These are phyloP conservation scores for Malbranchea cinnamomea DNA, from an alignment of 2,329 filamentous ascomycete species.

Conservation along the genomic window DNA sequence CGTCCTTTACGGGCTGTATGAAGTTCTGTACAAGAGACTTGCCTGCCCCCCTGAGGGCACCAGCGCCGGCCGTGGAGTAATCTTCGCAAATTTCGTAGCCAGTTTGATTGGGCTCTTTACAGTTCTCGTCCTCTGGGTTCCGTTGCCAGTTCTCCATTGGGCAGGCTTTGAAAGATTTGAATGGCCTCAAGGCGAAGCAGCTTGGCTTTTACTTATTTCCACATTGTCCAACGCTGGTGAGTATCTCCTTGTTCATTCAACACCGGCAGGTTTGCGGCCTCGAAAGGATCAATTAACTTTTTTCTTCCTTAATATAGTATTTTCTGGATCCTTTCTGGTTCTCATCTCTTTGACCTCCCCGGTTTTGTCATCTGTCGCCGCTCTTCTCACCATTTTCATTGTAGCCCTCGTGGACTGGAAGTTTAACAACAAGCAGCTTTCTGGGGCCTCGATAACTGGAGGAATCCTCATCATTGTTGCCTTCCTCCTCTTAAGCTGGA, in stretches of 20 bases:
- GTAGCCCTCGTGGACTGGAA: slow-evolving; percentile 87
- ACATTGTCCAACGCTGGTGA: slow-evolving; percentile 70
- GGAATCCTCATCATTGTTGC: slow-evolving; percentile 76
- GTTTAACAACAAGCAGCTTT: slow-evolving; percentile 62
- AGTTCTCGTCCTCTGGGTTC: slow-evolving; percentile 76
- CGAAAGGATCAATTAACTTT: slow-evolving; percentile 1
- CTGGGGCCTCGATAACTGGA: slow-evolving; percentile 61
- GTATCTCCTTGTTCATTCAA: slow-evolving; percentile 15
- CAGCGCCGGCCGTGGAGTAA: slow-evolving; percentile 71
- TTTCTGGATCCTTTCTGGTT: slow-evolving; percentile 84
- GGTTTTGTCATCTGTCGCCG: slow-evolving; percentile 81
- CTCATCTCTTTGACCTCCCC: slow-evolving; percentile 87
- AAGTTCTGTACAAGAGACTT: slow-evolving; percentile 86
- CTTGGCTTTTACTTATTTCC: slow-evolving; percentile 63
- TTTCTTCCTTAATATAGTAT: slow-evolving; percentile 32
- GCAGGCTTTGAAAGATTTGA: slow-evolving; percentile 69
- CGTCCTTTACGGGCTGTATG: slow-evolving; percentile 89
- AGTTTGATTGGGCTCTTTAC: slow-evolving; percentile 80
- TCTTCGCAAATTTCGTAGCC: slow-evolving; percentile 89
- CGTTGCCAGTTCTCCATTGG: slow-evolving; percentile 68
- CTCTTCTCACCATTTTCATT: slow-evolving; percentile 89
- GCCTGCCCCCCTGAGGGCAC: slow-evolving; percentile 88
- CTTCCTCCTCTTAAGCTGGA: slow-evolving; percentile 77
- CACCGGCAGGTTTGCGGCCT: background rate
- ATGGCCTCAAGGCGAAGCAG: slow-evolving; percentile 62